Percentiles rank a stretch among this genome's conserved stretches.
phyloP scores from a whole-genome alignment of 371 early-diverging fungal species.

The Rhizomucor miehei region DNA sequence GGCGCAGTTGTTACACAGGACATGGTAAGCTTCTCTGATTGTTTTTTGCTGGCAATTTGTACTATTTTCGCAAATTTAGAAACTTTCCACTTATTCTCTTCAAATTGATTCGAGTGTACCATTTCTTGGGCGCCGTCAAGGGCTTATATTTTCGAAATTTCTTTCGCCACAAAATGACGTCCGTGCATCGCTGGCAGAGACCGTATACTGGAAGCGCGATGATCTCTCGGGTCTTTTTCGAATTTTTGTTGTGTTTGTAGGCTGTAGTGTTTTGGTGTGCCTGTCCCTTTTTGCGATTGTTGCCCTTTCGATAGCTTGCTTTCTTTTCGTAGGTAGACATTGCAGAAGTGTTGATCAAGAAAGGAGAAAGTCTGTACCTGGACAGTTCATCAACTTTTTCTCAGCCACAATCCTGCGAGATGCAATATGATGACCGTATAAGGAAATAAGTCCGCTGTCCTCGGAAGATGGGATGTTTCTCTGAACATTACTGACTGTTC shows the following conservation, averaged over 20 bases:
- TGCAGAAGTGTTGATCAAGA: too few species aligned
- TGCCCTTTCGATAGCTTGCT: slow-evolving; percentile 51
- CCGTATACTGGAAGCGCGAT: slow-evolving; percentile 81
- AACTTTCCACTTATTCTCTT: too few species aligned
- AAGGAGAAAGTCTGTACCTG: too few species aligned
- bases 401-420: too few species aligned
- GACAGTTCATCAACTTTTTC: too few species aligned
- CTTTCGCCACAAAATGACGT: slow-evolving; percentile 90
- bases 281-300: slow-evolving; percentile 74
- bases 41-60: slow-evolving; percentile 74
- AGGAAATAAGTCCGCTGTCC: too few species aligned
- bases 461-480: too few species aligned
- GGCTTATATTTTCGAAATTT: slow-evolving; percentile 97
- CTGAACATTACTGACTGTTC: too few species aligned
- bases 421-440: too few species aligned
- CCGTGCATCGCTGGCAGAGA: slow-evolving; percentile 87
- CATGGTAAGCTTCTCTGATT: slow-evolving; percentile 94
- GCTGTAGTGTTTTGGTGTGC: slow-evolving; percentile 89
- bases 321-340: slow-evolving; percentile 39
- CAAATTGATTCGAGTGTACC: too few species aligned
- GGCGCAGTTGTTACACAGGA: slow-evolving; percentile 89
- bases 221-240: slow-evolving; percentile 76
- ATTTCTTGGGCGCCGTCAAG: slow-evolving; percentile 85
- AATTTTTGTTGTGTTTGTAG: slow-evolving; percentile 84
- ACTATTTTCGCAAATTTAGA: slow-evolving; percentile 16